A percentile compares a stretch with the other conserved stretches of the same genome.
Conservation (phyloP, 805 yeast species). For the Barnettozyma salicaria region DNA sequence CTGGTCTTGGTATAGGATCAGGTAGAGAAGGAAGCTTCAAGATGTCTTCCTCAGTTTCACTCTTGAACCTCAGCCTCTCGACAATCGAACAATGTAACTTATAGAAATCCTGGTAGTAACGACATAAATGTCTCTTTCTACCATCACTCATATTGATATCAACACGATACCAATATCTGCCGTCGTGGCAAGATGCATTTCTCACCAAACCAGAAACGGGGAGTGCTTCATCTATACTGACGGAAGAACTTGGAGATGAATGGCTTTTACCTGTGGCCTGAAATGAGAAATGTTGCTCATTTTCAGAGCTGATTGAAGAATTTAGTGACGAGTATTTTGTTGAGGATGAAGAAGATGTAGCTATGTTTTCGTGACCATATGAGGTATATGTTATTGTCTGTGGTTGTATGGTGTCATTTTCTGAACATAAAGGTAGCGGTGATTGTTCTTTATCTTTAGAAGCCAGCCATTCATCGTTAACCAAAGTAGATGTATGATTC, state of each 20-base stretch:
- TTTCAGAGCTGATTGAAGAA: constrained; percentile 8
- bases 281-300: constrained; percentile 12
- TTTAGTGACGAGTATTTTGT: constrained; percentile 5
- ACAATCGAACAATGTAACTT: constrained; percentile 36
- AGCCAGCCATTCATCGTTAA: constrained; percentile 21
- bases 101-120: constrained; percentile 48
- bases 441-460: constrained; percentile 5
- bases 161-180: constrained; percentile 47
- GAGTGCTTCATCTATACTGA: constrained; percentile 12
- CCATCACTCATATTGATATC: constrained; percentile 35
- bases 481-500: constrained; percentile 11
- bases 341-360: neutral
- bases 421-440: neutral
- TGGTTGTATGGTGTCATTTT: neutral
- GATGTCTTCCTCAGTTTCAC: constrained; percentile 9
- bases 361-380: neutral
- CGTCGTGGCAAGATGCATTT: constrained; percentile 35
- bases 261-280: constrained; percentile 7
- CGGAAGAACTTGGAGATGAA: constrained; percentile 7
- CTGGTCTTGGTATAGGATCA: constrained; percentile 40
- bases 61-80: constrained; percentile 15
- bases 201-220: constrained; percentile 34
- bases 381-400: neutral
- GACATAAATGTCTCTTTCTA: constrained; percentile 35
- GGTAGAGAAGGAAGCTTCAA: constrained; percentile 37